Evolutionary conservation across 73 alveolate genomes (phyloP), one percentile per base, ranked within the genome.

Genomic region (Paramecium sonneborni): DNA sequence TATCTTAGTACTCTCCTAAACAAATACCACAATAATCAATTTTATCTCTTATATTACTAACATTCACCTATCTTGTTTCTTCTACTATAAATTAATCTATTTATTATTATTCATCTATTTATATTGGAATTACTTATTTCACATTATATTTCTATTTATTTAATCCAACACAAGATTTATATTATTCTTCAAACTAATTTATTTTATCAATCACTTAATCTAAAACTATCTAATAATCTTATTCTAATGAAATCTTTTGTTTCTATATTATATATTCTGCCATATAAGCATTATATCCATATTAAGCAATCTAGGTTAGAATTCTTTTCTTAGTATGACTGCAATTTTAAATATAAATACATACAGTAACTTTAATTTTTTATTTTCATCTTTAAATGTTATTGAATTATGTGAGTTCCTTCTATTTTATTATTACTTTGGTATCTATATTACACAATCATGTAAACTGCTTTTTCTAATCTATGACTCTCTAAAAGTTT

Each of bases 231-330:
- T 79, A 79, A 44, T 7, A 24, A 41, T 79, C 76, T 30, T 14
- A 24, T 39, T 79, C 74, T 26, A 79, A 35, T 28, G 67, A 72
- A 21, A 32, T 39, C 5, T 79, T 79, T 14, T 39, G 20, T 44
- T 79, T 44, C 15, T 79, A 23, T 0, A 79, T 39, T 38, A 79
- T 20, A 18, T 79, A 79, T 23, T 79, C 76, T 20, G 90, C 76
- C 72, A 79, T 39, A 79, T 39, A 79, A 24, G 24, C 90, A 79
- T 79, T 43, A 79, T 38, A 79, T 15, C 90, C 76, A 12, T 30
- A 30, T 46, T 43, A 79, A 8, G 57, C 55, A 21, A 79, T 43
- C 24, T 46, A 21, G 24, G 90, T 44, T 23, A 79, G 74, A 24
- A 79, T 34, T 44, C 41, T 39, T 79, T 79, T 79, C 74, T 34